phyloP scores from a whole-genome alignment of 208 protist species.

The Histomonas meleagridis region DNA sequence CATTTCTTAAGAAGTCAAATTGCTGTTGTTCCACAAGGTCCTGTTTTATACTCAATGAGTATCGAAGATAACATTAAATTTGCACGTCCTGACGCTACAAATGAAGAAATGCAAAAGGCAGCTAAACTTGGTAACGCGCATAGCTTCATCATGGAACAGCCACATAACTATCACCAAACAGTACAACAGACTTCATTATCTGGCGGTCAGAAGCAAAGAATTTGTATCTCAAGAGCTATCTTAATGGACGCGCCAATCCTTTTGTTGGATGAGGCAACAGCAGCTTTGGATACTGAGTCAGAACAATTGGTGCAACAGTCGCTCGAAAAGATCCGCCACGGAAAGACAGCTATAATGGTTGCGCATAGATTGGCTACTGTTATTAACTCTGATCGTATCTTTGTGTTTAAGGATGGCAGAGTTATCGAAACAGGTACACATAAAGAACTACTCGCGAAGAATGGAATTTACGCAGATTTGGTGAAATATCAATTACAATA shows the following conservation, averaged over 20 bases:
- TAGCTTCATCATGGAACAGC: not conserved
- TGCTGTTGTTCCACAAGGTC: slow-evolving; percentile 42
- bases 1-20: not conserved
- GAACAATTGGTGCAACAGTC: slow-evolving; percentile 68
- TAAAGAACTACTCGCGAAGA: slow-evolving; percentile 20
- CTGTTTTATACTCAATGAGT: slow-evolving; percentile 52
- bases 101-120: slow-evolving; percentile 49
- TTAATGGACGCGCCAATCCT: not conserved
- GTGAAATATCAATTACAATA: slow-evolving; percentile 29
- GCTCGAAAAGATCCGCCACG: slow-evolving; percentile 61
- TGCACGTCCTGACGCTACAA: slow-evolving; percentile 35
- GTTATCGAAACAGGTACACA: slow-evolving; percentile 50
- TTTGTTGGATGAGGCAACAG: slow-evolving; percentile 63
- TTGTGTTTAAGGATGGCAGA: slow-evolving; percentile 46
- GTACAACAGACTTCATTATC: not conserved
- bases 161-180: not conserved
- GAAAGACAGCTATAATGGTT: slow-evolving; percentile 67
- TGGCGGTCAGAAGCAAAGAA: slow-evolving; percentile 1
- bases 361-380: slow-evolving; percentile 75
- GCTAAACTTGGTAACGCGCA: slow-evolving; percentile 39
- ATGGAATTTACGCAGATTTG: not conserved
- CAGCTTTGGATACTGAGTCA: slow-evolving; percentile 66
- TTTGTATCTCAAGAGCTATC: not conserved
- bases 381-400: slow-evolving; percentile 50
- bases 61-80: slow-evolving; percentile 51